Percentiles rank a stretch among this genome's conserved stretches.
phyloP scores from a whole-genome alignment of 345 rosid genomes.

The Populus tremula region DNA sequence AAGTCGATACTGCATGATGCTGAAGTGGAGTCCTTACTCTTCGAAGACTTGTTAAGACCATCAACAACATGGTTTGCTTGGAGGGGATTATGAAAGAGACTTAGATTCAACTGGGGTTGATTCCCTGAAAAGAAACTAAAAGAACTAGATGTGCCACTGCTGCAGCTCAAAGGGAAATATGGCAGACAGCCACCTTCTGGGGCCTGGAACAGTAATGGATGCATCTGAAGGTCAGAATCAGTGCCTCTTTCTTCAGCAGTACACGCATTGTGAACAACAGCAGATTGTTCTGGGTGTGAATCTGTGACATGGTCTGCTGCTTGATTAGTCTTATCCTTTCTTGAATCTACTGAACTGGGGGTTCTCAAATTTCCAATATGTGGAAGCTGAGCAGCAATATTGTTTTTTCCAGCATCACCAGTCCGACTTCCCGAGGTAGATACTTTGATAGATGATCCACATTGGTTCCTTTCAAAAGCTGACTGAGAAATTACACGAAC shows the following conservation, averaged over 20 bases:
- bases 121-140: constrained; percentile 74
- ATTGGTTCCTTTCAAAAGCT: constrained; percentile 45
- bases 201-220: constrained; percentile 78
- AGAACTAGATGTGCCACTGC: constrained; percentile 42
- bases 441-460: constrained; percentile 36
- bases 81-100: constrained; percentile 65
- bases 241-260: constrained; percentile 40
- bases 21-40: constrained; percentile 41
- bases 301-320: constrained; percentile 27
- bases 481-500: constrained; percentile 78
- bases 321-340: constrained; percentile 31
- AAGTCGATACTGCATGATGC: constrained; percentile 56
- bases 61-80: constrained; percentile 40
- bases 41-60: constrained; percentile 34
- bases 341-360: constrained; percentile 14
- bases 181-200: constrained; percentile 56
- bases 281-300: constrained; percentile 39
- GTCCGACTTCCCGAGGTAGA: constrained; percentile 21
- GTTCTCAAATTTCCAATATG: constrained; percentile 21
- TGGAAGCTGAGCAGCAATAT: constrained; percentile 35
- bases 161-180: constrained; percentile 47
- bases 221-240: constrained; percentile 71
- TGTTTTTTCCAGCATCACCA: constrained; percentile 40
- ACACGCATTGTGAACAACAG: constrained; percentile 43
- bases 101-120: constrained; percentile 73